Conservation (phyloP, 2,329 filamentous ascomycete genomes). For the Teratosphaeria destructans region DNA sequence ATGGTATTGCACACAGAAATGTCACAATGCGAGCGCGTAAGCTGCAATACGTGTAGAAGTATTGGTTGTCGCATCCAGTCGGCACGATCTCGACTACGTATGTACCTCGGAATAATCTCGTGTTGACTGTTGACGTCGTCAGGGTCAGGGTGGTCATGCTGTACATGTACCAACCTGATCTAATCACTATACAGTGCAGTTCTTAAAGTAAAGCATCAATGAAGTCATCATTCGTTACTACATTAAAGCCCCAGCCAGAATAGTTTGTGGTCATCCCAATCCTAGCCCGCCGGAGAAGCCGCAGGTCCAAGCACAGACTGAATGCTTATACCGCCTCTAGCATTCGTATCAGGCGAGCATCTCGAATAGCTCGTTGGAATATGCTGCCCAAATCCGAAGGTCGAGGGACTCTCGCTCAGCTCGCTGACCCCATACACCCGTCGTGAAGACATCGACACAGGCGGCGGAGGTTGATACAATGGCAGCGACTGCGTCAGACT, state of each 20-base stretch:
- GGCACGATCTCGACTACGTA: not conserved
- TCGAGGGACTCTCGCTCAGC: conserved; percentile 11
- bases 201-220: not conserved
- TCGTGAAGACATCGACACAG: conserved; percentile 6
- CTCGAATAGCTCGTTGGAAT: conserved; percentile 7
- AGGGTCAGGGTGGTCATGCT: not conserved
- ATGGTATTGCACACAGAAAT: no score
- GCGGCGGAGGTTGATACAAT: conserved; percentile 25
- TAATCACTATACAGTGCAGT: not conserved
- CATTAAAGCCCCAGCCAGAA: not conserved
- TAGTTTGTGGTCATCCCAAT: not conserved
- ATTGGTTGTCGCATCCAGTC: not conserved
- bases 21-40: not conserved
- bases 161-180: not conserved
- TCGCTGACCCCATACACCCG: conserved; percentile 8
- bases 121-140: not conserved
- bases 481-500: conserved; percentile 25
- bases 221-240: not conserved
- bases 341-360: conserved; percentile 15
- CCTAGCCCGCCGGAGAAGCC: conserved; percentile 1
- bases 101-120: not conserved
- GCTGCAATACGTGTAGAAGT: not conserved
- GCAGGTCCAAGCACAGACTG: conserved; percentile 20
- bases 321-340: conserved; percentile 20
- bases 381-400: conserved; percentile 3